Evolutionary conservation across 164 flowering plant species (phyloP).

Genomic region (Nymphaea colorata): DNA sequence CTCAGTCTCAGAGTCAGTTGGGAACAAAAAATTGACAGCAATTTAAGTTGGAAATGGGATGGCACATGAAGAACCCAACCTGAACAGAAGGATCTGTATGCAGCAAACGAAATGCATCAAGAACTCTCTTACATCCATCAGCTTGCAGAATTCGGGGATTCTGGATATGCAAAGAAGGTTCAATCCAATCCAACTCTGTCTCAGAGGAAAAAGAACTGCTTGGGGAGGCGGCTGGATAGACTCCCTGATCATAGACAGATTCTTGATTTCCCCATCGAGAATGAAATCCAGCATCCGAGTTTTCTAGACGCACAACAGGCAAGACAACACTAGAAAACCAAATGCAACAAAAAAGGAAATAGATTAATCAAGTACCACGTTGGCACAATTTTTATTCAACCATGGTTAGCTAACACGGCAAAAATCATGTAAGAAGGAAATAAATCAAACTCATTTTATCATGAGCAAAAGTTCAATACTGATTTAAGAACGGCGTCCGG

Average conservation of each 20-base stretch:
- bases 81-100: conserved; percentile 60
- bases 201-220: conserved; percentile 17
- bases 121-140: conserved; percentile 27
- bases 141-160: conserved; percentile 19
- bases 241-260: neutral
- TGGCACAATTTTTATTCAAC: neutral
- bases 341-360: too few relatives aligned
- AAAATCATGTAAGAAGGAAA: neutral
- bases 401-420: too few relatives aligned
- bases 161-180: conserved; percentile 33
- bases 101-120: conserved; percentile 54
- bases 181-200: conserved; percentile 54
- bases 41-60: neutral
- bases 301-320: conserved; percentile 11
- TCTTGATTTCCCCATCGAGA: neutral
- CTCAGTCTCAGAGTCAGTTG: neutral
- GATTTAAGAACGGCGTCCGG: neutral
- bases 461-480: too few relatives aligned
- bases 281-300: conserved; percentile 12
- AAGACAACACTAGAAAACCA: conserved; percentile 23
- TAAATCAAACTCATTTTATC: too few relatives aligned
- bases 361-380: too few relatives aligned
- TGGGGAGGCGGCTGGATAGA: conserved; percentile 1
- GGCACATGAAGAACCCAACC: conserved; percentile 13
- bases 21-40: too few relatives aligned